phyloP scores from a whole-genome alignment of 257 asterid genomes.

The Agastache rugosa region DNA sequence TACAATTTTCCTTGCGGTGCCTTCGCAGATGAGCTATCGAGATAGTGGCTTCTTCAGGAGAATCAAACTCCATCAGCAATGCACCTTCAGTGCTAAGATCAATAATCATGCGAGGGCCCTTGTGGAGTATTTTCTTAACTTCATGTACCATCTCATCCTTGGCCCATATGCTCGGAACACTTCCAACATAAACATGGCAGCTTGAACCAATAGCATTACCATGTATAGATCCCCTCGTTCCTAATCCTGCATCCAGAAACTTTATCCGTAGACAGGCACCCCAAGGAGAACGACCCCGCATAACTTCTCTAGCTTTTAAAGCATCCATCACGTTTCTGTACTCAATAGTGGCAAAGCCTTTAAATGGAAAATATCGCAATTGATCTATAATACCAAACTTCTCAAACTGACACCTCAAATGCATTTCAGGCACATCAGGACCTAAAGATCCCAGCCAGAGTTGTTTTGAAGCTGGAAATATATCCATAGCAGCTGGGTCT shows the following conservation, averaged over 20 bases:
- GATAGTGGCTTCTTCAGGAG: slow-evolving; percentile 87
- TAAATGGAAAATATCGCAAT: slow-evolving; percentile 54
- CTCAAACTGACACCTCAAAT: slow-evolving; percentile 73
- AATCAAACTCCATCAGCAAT: slow-evolving; percentile 73
- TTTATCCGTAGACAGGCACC: slow-evolving; percentile 72
- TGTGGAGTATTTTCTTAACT: slow-evolving; percentile 65
- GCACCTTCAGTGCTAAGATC: slow-evolving; percentile 84
- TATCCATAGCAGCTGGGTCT: slow-evolving; percentile 80
- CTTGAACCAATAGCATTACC: slow-evolving; percentile 74
- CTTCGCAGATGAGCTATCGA: slow-evolving; percentile 71
- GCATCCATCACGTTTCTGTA: slow-evolving; percentile 81
- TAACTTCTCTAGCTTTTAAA: slow-evolving; percentile 80
- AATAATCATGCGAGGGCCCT: slow-evolving; percentile 74
- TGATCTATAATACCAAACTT: slow-evolving; percentile 78
- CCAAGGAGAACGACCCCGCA: slow-evolving; percentile 82
- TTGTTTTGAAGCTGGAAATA: slow-evolving; percentile 82
- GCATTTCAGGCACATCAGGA: slow-evolving; percentile 80
- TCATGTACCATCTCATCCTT: slow-evolving; percentile 86
- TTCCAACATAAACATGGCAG: slow-evolving; percentile 79
- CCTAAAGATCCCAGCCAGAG: slow-evolving; percentile 86
- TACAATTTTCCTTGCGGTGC: slow-evolving; percentile 67
- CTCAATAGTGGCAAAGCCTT: slow-evolving; percentile 77
- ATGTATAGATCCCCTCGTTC: slow-evolving; percentile 70
- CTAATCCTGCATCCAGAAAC: slow-evolving; percentile 78
- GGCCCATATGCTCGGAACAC: slow-evolving; percentile 72